Evolutionary conservation across 2,329 filamentous ascomycete genomes (phyloP).

Genomic region (Fusarium sp.): DNA sequence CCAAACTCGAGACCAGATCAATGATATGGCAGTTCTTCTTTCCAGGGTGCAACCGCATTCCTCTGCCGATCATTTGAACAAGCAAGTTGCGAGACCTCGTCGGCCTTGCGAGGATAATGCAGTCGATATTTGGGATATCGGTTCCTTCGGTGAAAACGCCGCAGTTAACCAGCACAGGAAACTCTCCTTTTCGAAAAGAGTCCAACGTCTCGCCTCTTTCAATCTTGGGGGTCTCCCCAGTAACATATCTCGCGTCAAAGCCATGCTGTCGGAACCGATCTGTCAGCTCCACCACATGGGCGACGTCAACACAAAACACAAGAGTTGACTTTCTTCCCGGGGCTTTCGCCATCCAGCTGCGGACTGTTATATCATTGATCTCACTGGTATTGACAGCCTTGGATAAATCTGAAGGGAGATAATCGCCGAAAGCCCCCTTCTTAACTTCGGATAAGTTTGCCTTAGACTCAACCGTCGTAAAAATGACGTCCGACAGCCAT

Average conservation of each 20-base stretch:
- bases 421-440: conserved; percentile 75
- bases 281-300: conserved; percentile 80
- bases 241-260: conserved; percentile 87
- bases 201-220: conserved; percentile 76
- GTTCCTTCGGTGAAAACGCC: conserved; percentile 98
- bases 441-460: conserved; percentile 79
- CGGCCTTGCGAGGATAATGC: conserved; percentile 85
- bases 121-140: conserved; percentile 97
- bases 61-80: conserved; percentile 97
- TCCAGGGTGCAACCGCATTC: conserved; percentile 81
- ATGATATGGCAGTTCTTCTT: conserved; percentile 95
- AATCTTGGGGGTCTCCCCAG: conserved; percentile 77
- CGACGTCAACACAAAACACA: conserved; percentile 92
- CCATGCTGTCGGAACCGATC: conserved; percentile 79
- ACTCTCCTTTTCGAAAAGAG: conserved; percentile 78
- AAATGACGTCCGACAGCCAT: conserved; percentile 91
- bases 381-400: conserved; percentile 81
- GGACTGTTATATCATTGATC: conserved; percentile 85
- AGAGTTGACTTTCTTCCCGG: conserved; percentile 81
- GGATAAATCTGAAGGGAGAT: conserved; percentile 80
- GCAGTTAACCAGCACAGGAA: conserved; percentile 91
- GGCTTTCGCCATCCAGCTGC: conserved; percentile 85
- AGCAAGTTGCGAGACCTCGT: conserved; percentile 93
- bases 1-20: conserved; percentile 90
- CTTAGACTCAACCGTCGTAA: conserved; percentile 88